A percentile compares a stretch with the other conserved stretches of the same genome.
Evolutionary conservation across 768 basidiomycete genomes (phyloP).

Genomic region (Cantharellus cinnabarinus): DNA sequence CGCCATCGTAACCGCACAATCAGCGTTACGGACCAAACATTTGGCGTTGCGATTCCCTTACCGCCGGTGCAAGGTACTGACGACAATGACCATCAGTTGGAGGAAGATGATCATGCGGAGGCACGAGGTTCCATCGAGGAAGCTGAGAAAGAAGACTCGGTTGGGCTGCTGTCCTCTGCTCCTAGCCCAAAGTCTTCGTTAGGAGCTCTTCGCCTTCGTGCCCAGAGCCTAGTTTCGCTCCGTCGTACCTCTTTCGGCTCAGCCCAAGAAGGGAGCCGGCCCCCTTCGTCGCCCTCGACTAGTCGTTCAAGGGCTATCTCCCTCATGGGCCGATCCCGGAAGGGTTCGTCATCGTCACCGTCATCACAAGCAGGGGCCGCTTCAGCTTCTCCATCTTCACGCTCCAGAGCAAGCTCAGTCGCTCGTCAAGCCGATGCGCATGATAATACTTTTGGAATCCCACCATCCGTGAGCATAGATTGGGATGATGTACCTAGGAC

Average conservation of each 20-base stretch:
- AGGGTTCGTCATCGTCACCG: not conserved
- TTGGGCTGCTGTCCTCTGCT: conserved; percentile 5
- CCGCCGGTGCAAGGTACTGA: conserved; percentile 2
- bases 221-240: not conserved
- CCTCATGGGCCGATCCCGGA: not conserved
- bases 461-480: not conserved
- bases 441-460: not conserved
- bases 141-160: conserved; percentile 8
- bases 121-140: conserved; percentile 5
- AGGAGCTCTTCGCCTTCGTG: not conserved
- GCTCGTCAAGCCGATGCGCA: not conserved
- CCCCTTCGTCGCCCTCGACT: not conserved
- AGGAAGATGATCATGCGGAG: conserved; percentile 1
- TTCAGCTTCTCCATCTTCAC: not conserved
- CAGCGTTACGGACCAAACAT: not conserved
- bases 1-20: conserved; percentile 3
- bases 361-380: not conserved
- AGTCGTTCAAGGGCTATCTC: not conserved
- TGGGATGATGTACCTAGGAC: not conserved
- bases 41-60: conserved; percentile 2
- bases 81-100: conserved; percentile 1
- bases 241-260: not conserved
- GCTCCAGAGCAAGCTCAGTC: not conserved
- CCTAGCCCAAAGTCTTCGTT: not conserved
- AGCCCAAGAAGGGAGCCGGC: not conserved